A percentile compares a stretch with the other conserved stretches of the same genome.
These are phyloP conservation scores for Neofusicoccum parvum DNA, from an alignment of 2,329 filamentous ascomycete genomes.

Conservation along the genomic window DNA sequence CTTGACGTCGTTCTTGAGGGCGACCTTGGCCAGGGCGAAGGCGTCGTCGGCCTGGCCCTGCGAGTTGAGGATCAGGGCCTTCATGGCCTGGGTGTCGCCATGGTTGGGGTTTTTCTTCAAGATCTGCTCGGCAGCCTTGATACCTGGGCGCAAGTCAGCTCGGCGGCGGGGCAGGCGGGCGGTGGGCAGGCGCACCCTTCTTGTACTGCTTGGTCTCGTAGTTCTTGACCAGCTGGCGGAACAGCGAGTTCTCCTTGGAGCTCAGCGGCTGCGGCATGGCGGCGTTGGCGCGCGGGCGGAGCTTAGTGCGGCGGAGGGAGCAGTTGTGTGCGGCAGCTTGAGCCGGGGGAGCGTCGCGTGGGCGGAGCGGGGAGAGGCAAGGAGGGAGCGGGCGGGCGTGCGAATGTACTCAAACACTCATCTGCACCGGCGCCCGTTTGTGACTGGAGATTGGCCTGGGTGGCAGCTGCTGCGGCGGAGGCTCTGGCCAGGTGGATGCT, in stretches of 20 bases:
- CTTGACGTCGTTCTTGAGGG: conserved; percentile 95
- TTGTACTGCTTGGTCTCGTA: conserved; percentile 99
- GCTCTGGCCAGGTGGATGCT: conserved; percentile 19
- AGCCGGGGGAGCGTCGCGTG: neutral
- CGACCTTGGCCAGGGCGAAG: conserved; percentile 88
- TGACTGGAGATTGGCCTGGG: conserved; percentile 6
- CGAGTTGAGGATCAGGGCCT: conserved; percentile 92
- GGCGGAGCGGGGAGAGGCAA: neutral
- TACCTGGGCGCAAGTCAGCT: conserved; percentile 54
- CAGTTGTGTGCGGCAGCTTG: neutral
- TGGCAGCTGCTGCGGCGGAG: neutral
- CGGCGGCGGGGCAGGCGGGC: conserved; percentile 6
- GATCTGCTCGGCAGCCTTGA: conserved; percentile 96
- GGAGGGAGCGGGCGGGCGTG: neutral
- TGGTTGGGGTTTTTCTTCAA: conserved; percentile 92
- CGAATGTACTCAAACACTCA: conserved; percentile 7
- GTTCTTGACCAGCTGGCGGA: conserved; percentile 89
- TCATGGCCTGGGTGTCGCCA: conserved; percentile 99
- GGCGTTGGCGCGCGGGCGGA: neutral
- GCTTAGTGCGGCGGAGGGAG: neutral
- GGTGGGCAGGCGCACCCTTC: conserved; percentile 56
- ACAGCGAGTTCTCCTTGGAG: conserved; percentile 91
- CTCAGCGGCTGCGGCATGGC: conserved; percentile 71
- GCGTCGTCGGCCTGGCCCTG: conserved; percentile 93
- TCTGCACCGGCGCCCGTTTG: conserved; percentile 11